A percentile compares a stretch with the other conserved stretches of the same genome.
phyloP scores from a whole-genome alignment of 352 stramenopile genomes.

The Pythium graminicola region DNA sequence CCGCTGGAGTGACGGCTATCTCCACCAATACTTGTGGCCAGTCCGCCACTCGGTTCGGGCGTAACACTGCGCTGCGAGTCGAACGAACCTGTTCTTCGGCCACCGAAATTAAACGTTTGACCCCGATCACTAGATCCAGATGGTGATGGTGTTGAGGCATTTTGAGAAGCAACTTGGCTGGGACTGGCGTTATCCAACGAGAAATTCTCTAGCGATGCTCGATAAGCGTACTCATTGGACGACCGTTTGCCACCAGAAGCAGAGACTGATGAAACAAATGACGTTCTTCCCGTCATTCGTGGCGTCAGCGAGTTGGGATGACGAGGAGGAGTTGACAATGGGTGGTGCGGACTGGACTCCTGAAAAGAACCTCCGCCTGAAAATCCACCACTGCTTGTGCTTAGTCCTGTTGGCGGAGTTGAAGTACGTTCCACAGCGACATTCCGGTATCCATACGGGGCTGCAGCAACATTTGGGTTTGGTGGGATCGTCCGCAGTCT shows the following conservation, averaged over 20 bases:
- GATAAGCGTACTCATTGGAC: conserved; percentile 27
- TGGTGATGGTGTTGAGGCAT: conserved; percentile 1
- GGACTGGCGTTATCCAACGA: conserved; percentile 34
- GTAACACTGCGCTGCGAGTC: conserved; percentile 16
- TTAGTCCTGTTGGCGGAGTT: conserved; percentile 5
- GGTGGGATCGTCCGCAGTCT: conserved; percentile 33
- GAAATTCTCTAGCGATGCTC: conserved; percentile 61
- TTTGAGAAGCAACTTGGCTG: background rate
- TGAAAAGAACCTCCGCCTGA: conserved; percentile 32
- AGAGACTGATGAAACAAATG: conserved; percentile 25
- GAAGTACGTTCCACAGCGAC: conserved; percentile 47
- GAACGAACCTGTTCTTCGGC: conserved; percentile 6
- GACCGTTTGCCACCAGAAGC: conserved; percentile 20
- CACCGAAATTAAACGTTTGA: conserved; percentile 16
- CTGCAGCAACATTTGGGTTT: conserved; percentile 62
- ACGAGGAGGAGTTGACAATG: conserved; percentile 56
- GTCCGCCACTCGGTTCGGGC: conserved; percentile 1
- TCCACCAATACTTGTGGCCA: background rate
- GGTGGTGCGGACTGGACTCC: conserved; percentile 29
- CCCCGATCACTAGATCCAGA: conserved; percentile 2
- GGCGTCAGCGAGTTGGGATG: conserved; percentile 56
- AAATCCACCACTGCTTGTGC: conserved; percentile 18
- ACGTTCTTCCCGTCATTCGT: conserved; percentile 26
- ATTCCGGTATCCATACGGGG: conserved; percentile 73
- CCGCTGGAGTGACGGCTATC: conserved; percentile 3